Evolutionary conservation across 495 filamentous ascomycete species (phyloP), one percentile per base, ranked within the genome.

Genomic region (Penicillium fimorum): DNA sequence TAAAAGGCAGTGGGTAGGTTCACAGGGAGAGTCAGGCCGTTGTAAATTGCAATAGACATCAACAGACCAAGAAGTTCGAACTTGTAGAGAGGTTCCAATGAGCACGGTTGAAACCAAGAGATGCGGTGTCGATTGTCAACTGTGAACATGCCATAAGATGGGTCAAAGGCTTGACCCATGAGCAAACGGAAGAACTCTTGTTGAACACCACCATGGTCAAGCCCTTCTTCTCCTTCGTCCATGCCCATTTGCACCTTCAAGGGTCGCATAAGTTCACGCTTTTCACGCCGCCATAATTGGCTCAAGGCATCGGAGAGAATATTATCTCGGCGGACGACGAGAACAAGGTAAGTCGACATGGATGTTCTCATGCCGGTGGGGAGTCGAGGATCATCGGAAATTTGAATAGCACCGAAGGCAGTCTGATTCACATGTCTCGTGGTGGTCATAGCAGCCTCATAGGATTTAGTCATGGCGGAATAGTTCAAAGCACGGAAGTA

Each of bases 401-500:
- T 62, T 10, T 64, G 65, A 7, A 79, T 75, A 20, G 72, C 63
- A 20, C 68, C 65, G 54, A 78, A 81, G 4, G 80, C 77, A 42
- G 88, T 84, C 40, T 83, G 80, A 6, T 77, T 78, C 37, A 87
- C 80, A 54, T 87, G 78, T 29, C 81, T 78, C 30, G 83, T 79
- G 13, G 82, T 79, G 0, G 82, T 84, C 62, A 82, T 84, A 0
- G 91, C 83, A 45, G 82, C 78, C 62, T 93, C 88, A 62, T 83
- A 90, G 8, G 85, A 79, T 46, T 84, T 83, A 22, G 82, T 88
- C 92, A 97, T 96, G 25, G 79, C 79, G 0, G 85, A 84, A 60
- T 89, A 88, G 62, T 96, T 96, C 55, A 96, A 83, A n/a, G 91
- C 82, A 4, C 92, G 87, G 63, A 96, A 96, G 64, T 91, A 96